Evolutionary conservation across 306 rosid species (phyloP).

Genomic region (Cucurbita pepo): DNA sequence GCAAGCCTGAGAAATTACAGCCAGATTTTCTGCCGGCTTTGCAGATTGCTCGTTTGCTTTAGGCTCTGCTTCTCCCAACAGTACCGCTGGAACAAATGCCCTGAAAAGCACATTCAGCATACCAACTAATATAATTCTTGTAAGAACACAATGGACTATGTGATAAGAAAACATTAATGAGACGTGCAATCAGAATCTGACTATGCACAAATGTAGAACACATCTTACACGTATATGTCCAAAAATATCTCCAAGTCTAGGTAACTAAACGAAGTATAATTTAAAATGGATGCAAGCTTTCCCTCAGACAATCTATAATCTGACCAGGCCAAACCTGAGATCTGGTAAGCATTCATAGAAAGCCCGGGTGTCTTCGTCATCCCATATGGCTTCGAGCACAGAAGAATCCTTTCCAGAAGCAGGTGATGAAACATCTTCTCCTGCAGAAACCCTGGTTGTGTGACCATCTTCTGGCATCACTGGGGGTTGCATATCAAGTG

Average conservation of each 20-base stretch:
- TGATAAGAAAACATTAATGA: background rate
- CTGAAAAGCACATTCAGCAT: slow-evolving; percentile 22
- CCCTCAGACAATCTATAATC: background rate
- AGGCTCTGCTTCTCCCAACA: slow-evolving; percentile 84
- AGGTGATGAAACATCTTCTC: slow-evolving; percentile 78
- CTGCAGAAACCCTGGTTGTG: slow-evolving; percentile 83
- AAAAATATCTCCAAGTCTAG: background rate
- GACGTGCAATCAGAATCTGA: background rate
- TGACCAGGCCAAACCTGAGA: slow-evolving; percentile 60
- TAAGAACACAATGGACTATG: background rate
- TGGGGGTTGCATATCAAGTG: slow-evolving; percentile 97
- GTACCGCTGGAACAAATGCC: slow-evolving; percentile 97
- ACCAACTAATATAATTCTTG: background rate
- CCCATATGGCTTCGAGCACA: slow-evolving; percentile 78
- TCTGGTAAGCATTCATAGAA: slow-evolving; percentile 95
- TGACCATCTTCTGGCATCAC: slow-evolving; percentile 99
- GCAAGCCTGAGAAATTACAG: slow-evolving; percentile 41
- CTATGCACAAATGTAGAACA: background rate
- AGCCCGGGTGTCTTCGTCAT: slow-evolving; percentile 89
- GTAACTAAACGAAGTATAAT: background rate
- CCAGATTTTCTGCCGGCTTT: slow-evolving; percentile 57
- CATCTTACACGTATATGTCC: background rate
- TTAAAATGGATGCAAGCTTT: background rate
- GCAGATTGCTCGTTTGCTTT: slow-evolving; percentile 66
- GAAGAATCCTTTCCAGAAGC: slow-evolving; percentile 79